Conservation (phyloP, 306 rosid genomes). For the Dalbergia cochinchinensis region DNA sequence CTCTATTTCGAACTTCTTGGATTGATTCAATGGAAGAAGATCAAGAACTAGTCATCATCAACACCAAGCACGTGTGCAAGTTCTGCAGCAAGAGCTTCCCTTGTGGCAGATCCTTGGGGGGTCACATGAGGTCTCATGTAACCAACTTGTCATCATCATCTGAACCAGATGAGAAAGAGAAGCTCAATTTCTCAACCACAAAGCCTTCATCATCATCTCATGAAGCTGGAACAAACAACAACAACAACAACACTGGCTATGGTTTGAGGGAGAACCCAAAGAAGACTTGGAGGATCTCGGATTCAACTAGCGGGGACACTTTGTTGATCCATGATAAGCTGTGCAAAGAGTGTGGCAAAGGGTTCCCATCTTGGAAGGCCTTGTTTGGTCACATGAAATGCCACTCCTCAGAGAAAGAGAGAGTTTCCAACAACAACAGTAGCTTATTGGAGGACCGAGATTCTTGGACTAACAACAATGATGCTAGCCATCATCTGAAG, state of each 20-base stretch:
- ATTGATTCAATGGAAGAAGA: constrained; percentile 61
- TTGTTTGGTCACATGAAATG: constrained; percentile 92
- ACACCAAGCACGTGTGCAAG: constrained; percentile 70
- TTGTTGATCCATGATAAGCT: constrained; percentile 52
- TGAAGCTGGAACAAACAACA: constrained; percentile 34
- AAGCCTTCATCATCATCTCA: constrained; percentile 39
- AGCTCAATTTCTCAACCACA: constrained; percentile 22
- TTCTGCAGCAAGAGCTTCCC: constrained; percentile 83
- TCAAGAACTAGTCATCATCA: constrained; percentile 42
- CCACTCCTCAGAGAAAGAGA: constrained; percentile 68
- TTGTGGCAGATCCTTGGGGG: constrained; percentile 93
- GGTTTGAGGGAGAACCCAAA: constrained; percentile 86
- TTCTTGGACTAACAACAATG: constrained; percentile 58
- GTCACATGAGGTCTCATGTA: constrained; percentile 95
- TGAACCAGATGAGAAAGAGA: constrained; percentile 58
- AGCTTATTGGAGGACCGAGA: constrained; percentile 65
- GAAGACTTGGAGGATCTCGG: constrained; percentile 72
- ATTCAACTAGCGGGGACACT: constrained; percentile 55
- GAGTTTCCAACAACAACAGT: constrained; percentile 38
- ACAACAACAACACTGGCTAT: constrained; percentile 56
- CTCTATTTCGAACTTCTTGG: neutral
- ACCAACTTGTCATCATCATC: constrained; percentile 48
- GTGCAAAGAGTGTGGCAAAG: constrained; percentile 90
- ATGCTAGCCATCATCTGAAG: constrained; percentile 44
- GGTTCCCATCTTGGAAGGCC: constrained; percentile 83